phyloP scores from a whole-genome alignment of 1,284 basidiomycete species.

The Cryptococcus amylolentus region DNA sequence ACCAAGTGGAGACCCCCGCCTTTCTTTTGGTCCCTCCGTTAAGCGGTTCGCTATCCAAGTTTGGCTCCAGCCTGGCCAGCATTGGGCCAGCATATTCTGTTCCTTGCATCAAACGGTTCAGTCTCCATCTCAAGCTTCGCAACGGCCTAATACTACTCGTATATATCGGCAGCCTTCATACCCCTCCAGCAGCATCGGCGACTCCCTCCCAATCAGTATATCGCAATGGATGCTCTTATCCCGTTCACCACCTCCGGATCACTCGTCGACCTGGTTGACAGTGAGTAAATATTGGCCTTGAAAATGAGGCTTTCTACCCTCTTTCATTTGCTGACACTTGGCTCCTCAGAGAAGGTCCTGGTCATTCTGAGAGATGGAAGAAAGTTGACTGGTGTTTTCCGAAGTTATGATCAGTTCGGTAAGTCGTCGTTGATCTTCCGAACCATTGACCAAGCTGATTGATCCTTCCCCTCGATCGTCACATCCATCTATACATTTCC shows the following conservation, averaged over 20 bases:
- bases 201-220: no score
- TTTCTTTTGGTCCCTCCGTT: no score
- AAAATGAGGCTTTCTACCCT: neutral
- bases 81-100: no score
- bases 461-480: neutral
- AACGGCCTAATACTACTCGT: no score
- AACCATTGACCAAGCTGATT: neutral
- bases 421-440: constrained; percentile 38
- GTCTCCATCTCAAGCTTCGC: no score
- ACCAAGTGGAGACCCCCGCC: no score
- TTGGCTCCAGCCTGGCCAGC: no score
- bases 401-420: constrained; percentile 99
- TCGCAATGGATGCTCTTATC: constrained; percentile 81
- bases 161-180: no score
- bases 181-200: no score
- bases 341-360: constrained; percentile 84
- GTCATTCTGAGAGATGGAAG: constrained; percentile 93
- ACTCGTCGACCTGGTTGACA: constrained; percentile 96
- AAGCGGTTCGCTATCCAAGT: no score
- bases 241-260: constrained; percentile 96
- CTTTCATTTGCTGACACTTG: constrained; percentile 8
- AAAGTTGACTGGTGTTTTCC: constrained; percentile 90
- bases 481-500: neutral
- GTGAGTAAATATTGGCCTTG: constrained; percentile 62
- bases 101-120: no score